These are phyloP conservation scores for Aphelidium insulamus DNA, from an alignment of 371 early-diverging fungal species.

Conservation along the genomic window DNA sequence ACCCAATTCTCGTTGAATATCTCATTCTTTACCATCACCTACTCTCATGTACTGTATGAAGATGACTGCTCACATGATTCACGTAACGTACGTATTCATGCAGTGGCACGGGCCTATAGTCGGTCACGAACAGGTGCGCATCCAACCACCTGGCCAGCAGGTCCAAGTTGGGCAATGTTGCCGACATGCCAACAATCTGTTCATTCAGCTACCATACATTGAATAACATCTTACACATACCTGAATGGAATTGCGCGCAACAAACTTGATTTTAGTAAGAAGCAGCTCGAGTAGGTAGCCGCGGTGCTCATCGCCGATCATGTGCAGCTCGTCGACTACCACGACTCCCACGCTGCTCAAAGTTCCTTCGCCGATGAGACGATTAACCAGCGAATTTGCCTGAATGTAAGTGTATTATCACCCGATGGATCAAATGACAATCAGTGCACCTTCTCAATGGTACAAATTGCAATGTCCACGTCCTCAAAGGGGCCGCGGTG, in stretches of 20 bases:
- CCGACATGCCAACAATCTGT: slow-evolving; percentile 13
- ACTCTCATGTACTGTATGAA: no score
- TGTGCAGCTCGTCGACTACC: slow-evolving; percentile 13
- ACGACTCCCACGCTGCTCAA: slow-evolving; percentile 5
- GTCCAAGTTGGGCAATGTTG: not conserved
- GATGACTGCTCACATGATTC: no score
- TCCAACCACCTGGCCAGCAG: slow-evolving; percentile 8
- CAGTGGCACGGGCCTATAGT: slow-evolving; percentile 10
- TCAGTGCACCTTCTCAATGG: slow-evolving; percentile 7
- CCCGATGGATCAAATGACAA: slow-evolving; percentile 1
- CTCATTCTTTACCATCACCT: slow-evolving; percentile 2
- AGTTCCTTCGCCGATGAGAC: slow-evolving; percentile 5
- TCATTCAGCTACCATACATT: slow-evolving; percentile 1
- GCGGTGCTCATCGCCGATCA: slow-evolving; percentile 11
- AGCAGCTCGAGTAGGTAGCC: slow-evolving; percentile 12
- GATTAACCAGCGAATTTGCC: slow-evolving; percentile 10
- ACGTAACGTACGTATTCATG: slow-evolving; percentile 8
- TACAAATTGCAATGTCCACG: slow-evolving; percentile 8
- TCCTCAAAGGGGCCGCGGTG: slow-evolving; percentile 6
- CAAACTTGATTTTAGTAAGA: slow-evolving; percentile 8
- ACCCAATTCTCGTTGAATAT: slow-evolving; percentile 2
- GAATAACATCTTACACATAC: no score
- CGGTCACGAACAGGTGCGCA: slow-evolving; percentile 7
- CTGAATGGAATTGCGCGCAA: no score
- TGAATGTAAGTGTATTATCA: not conserved